Evolutionary conservation across 2,329 filamentous ascomycete species (phyloP).

Genomic region (Neoarthrinium moseri): DNA sequence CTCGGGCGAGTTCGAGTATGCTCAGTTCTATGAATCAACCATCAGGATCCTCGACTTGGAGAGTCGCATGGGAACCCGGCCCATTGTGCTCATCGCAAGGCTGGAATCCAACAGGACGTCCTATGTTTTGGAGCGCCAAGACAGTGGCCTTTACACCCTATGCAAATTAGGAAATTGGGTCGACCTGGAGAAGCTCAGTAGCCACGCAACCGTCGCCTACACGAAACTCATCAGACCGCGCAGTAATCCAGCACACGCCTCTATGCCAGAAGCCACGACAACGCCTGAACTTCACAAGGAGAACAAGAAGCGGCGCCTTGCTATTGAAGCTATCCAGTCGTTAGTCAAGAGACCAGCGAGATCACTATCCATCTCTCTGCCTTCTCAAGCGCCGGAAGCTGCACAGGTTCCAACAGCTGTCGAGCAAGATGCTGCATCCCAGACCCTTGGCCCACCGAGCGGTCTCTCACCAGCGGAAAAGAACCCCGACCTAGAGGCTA

Average conservation of each 20-base stretch:
- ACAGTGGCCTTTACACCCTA: conserved; percentile 60
- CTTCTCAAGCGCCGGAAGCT: conserved; percentile 12
- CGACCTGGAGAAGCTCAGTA: conserved; percentile 52
- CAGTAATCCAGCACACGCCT: conserved; percentile 20
- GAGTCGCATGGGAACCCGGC: conserved; percentile 52
- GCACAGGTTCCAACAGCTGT: conserved; percentile 11
- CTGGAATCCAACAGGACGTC: conserved; percentile 52
- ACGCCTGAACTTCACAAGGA: conserved; percentile 48
- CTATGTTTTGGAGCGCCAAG: conserved; percentile 67
- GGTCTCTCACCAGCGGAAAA: no score
- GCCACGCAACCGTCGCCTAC: conserved; percentile 47
- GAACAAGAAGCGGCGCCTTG: conserved; percentile 54
- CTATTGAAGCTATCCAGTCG: conserved; percentile 63
- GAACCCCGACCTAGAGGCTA: no score
- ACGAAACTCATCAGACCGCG: conserved; percentile 28
- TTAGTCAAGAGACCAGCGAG: conserved; percentile 53
- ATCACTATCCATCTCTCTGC: conserved; percentile 40
- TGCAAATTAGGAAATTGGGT: conserved; percentile 70
- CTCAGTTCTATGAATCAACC: conserved; percentile 59
- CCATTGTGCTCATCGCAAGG: conserved; percentile 60
- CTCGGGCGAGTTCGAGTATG: conserved; percentile 48
- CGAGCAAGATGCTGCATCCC: conserved; percentile 12
- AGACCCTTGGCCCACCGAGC: not conserved
- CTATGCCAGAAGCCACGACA: conserved; percentile 26
- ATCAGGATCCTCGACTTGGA: conserved; percentile 64